phyloP scores from a whole-genome alignment of 2,329 filamentous ascomycete genomes.

The Penicillium sp. region DNA sequence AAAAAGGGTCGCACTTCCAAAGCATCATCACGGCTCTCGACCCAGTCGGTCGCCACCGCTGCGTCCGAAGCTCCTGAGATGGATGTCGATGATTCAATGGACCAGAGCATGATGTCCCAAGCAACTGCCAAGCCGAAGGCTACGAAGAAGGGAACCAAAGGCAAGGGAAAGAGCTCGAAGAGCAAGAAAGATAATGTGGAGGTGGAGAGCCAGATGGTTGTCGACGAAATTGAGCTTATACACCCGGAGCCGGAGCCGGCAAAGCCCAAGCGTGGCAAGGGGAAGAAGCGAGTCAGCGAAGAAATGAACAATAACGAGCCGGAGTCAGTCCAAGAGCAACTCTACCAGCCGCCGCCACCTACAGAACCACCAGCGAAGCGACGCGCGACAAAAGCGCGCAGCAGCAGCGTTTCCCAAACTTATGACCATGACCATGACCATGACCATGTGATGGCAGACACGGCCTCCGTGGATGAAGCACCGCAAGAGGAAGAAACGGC shows the following conservation, averaged over 20 bases:
- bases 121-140: slow-evolving; percentile 53
- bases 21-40: slow-evolving; percentile 61
- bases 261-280: slow-evolving; percentile 42
- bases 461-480: slow-evolving; percentile 18
- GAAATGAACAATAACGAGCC: slow-evolving; percentile 43
- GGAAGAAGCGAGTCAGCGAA: slow-evolving; percentile 64
- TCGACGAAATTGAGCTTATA: slow-evolving; percentile 27
- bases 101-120: slow-evolving; percentile 56
- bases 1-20: slow-evolving; percentile 65
- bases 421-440: slow-evolving; percentile 32
- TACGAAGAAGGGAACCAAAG: slow-evolving; percentile 43
- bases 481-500: slow-evolving; percentile 31
- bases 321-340: slow-evolving; percentile 12
- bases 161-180: slow-evolving; percentile 37
- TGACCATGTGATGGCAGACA: slow-evolving; percentile 39
- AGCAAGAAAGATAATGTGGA: slow-evolving; percentile 47
- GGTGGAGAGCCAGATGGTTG: slow-evolving; percentile 34
- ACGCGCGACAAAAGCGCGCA: slow-evolving; percentile 53
- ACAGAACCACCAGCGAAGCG: slow-evolving; percentile 55
- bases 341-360: slow-evolving; percentile 19
- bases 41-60: slow-evolving; percentile 48
- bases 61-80: slow-evolving; percentile 45
- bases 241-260: slow-evolving; percentile 31
- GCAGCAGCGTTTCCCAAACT: slow-evolving; percentile 46
- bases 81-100: slow-evolving; percentile 52